These are phyloP conservation scores for Podospora conica DNA, from an alignment of 495 filamentous ascomycete genomes.

Conservation along the genomic window DNA sequence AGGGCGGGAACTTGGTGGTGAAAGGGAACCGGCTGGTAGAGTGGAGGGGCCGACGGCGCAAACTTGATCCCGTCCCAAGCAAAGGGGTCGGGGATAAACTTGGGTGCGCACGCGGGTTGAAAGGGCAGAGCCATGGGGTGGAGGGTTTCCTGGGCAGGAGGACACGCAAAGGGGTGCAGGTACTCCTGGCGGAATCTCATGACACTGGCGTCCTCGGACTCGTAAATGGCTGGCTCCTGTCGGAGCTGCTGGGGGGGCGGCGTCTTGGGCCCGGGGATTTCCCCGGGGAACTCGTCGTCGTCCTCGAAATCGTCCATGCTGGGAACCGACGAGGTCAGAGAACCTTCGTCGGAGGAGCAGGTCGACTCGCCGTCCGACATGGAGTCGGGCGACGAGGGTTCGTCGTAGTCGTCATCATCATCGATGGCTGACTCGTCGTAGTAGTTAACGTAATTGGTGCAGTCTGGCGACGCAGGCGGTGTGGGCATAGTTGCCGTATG, in stretches of 20 bases:
- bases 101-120: constrained; percentile 29
- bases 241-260: constrained; percentile 28
- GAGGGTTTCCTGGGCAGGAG: constrained; percentile 13
- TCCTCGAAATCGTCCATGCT: constrained; percentile 43
- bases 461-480: constrained; percentile 36
- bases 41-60: constrained; percentile 30
- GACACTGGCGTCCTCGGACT: constrained; percentile 34
- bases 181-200: constrained; percentile 36
- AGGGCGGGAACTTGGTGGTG: constrained; percentile 40
- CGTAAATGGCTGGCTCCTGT: constrained; percentile 33
- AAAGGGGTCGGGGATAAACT: constrained; percentile 37
- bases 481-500: constrained; percentile 29
- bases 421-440: constrained; percentile 37
- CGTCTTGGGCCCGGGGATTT: constrained; percentile 36
- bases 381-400: constrained; percentile 35
- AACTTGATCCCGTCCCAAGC: constrained; percentile 41
- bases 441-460: constrained; percentile 36
- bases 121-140: constrained; percentile 23
- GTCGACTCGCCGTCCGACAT: constrained; percentile 39
- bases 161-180: constrained; percentile 31
- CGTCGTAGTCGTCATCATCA: constrained; percentile 30
- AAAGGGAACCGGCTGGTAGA: constrained; percentile 41
- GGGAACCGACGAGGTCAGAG: constrained; percentile 39
- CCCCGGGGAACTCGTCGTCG: constrained; percentile 35
- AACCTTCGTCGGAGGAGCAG: constrained; percentile 44